phyloP scores from a whole-genome alignment of 768 basidiomycete species.

The Auricularia sp. region DNA sequence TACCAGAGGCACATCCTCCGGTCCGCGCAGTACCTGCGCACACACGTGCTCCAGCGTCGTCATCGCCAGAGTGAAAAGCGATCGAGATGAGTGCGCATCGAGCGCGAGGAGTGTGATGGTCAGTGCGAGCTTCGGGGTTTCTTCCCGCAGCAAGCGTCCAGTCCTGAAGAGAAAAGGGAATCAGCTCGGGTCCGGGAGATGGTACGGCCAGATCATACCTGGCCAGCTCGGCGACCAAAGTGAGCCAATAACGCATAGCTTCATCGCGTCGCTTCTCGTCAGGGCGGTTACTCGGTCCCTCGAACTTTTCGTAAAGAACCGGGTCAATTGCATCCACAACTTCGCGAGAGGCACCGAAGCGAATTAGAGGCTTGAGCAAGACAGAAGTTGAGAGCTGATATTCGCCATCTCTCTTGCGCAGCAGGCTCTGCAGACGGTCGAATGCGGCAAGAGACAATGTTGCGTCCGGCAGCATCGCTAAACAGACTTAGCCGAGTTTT shows the following conservation, averaged over 20 bases:
- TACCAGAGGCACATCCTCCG: conserved; percentile 36
- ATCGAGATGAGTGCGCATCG: conserved; percentile 29
- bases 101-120: conserved; percentile 7
- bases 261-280: conserved; percentile 28
- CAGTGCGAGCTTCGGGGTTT: conserved; percentile 28
- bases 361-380: conserved; percentile 22
- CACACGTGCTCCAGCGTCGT: conserved; percentile 18
- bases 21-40: conserved; percentile 37
- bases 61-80: conserved; percentile 29
- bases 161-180: too few species aligned
- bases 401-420: conserved; percentile 14
- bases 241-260: conserved; percentile 24
- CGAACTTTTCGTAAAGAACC: conserved; percentile 15
- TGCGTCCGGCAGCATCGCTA: conserved; percentile 21
- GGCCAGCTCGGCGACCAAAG: neutral
- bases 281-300: conserved; percentile 18
- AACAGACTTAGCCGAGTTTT: conserved; percentile 5
- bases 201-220: neutral
- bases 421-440: conserved; percentile 23
- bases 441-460: conserved; percentile 8
- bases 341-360: conserved; percentile 34
- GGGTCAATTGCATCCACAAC: conserved; percentile 24
- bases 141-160: too few species aligned
- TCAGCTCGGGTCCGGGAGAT: too few species aligned
- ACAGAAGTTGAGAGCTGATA: conserved; percentile 26